Evolutionary conservation across 2,329 filamentous ascomycete genomes (phyloP).

Genomic region (Alternaria postmessia): DNA sequence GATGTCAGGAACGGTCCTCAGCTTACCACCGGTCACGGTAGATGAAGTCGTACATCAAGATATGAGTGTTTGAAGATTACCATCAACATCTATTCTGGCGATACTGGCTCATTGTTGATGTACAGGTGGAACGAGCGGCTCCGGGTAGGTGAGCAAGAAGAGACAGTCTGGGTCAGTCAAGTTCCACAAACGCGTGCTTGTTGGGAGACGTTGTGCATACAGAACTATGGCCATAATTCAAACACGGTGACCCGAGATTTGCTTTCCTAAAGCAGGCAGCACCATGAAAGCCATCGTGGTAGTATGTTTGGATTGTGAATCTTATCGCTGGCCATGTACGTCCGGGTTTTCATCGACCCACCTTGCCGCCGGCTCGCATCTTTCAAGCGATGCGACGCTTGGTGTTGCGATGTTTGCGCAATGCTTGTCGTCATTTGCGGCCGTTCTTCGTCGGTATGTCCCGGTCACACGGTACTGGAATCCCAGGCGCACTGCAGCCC

Average conservation of each 20-base stretch:
- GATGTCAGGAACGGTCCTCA: neutral
- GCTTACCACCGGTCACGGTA: neutral
- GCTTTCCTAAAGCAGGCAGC: neutral
- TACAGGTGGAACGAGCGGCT: conserved; percentile 12
- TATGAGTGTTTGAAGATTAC: neutral
- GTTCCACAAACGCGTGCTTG: conserved; percentile 31
- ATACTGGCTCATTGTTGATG: neutral
- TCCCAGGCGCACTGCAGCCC: neutral
- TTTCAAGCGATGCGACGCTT: neutral
- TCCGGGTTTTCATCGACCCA: conserved; percentile 7
- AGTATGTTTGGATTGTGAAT: conserved; percentile 9
- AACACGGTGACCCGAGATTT: conserved; percentile 7
- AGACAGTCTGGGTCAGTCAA: conserved; percentile 5
- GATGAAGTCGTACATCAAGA: neutral
- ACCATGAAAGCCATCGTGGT: neutral
- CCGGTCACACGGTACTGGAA: neutral
- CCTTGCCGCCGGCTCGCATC: conserved; percentile 4
- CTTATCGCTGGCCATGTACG: neutral
- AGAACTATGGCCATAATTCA: conserved; percentile 5
- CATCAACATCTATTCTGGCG: neutral
- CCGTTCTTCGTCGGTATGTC: neutral
- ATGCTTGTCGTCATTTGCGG: conserved; percentile 3
- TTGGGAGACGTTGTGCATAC: conserved; percentile 13
- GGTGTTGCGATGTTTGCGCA: conserved; percentile 3
- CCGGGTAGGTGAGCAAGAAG: conserved; percentile 21